Base-by-base conservation (phyloP, 495 filamentous ascomycete genomes). In the Talaromyces adpressus region DNA sequence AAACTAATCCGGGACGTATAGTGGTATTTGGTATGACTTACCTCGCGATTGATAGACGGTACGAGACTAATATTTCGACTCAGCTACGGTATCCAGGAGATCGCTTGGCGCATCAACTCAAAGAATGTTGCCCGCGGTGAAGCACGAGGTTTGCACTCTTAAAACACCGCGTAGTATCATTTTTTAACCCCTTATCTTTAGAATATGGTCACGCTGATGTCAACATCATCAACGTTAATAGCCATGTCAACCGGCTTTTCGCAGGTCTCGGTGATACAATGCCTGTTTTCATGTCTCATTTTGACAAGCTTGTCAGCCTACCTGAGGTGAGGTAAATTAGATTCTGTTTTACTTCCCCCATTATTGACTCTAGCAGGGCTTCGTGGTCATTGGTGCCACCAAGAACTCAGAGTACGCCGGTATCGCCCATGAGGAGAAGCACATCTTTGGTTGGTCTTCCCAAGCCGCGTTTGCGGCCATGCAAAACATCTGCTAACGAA, bases 21-120 rank as follows among this genome's bases (percentile, higher is more conserved):
- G 68, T 30, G 68, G 68, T 64, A 70, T 70, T 51, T 70, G 68
- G 67, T 69, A 69, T 64, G 67, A 51, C 11, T 63, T 62, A 0
- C 51, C 45, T 49, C 20, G 11, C 52, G 34, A 65, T 57, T 41
- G 49, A 62, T 16, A 32, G 8, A 8, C 60, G 54, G 36, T 6
- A 62, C 62, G 62, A 69, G 51, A 62, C 58, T 18, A 41, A 51
- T 58, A 61, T 27, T 11, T 20, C 86, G 92, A 41, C 90, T 95
- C 65, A 89, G 88, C 74, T 96, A 93, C 71, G 88, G 90, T 18
- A 72, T 89, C 61, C 89, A 95, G 73, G 91, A 94, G 72, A 82
- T 96, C 62, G 92, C 92, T 29, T 93, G 87, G 83, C 83, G 87
- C 59, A 71, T 87, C 62, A 82, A 82, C 62, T 81, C 83, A 54